A percentile compares a stretch with the other conserved stretches of the same genome.
Conservation (phyloP, 495 filamentous ascomycete genomes). For the Penicillium samsonianum region DNA sequence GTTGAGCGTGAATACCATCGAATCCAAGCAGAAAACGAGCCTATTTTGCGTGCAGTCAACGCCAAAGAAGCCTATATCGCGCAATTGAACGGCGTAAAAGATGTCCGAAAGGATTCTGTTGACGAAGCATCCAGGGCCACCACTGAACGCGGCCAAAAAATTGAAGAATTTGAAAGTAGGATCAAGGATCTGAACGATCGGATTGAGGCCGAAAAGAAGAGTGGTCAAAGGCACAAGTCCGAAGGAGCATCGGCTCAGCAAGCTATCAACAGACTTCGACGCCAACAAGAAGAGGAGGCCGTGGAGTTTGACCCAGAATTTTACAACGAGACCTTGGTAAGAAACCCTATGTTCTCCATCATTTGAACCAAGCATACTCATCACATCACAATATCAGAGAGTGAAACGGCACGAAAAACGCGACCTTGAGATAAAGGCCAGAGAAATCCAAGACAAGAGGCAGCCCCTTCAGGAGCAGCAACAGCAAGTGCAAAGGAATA, state of each 20-base stretch:
- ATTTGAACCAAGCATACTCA: conserved; percentile 22
- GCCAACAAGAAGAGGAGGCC: conserved; percentile 50
- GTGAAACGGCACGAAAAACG: conserved; percentile 39
- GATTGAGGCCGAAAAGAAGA: conserved; percentile 59
- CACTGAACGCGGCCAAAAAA: conserved; percentile 45
- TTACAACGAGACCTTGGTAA: conserved; percentile 54
- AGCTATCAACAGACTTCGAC: conserved; percentile 46
- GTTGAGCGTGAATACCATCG: conserved; percentile 53
- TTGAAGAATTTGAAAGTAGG: conserved; percentile 54
- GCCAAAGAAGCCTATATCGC: conserved; percentile 62
- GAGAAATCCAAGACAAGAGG: conserved; percentile 32
- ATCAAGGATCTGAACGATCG: conserved; percentile 57
- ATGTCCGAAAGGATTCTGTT: conserved; percentile 51
- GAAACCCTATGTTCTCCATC: conserved; percentile 15
- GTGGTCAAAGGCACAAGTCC: conserved; percentile 50
- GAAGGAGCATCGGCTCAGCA: conserved; percentile 47
- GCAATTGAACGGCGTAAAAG: conserved; percentile 50
- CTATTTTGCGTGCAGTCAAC: conserved; percentile 65
- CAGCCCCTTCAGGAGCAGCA: conserved; percentile 28
- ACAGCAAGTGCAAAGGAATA: conserved; percentile 28
- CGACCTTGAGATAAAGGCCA: conserved; percentile 31
- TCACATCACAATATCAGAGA: conserved; percentile 31
- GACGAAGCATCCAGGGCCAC: conserved; percentile 54
- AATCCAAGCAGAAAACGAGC: conserved; percentile 63
- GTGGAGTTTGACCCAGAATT: conserved; percentile 54